Conservation (phyloP, 768 basidiomycete species). For the Tulasnella sp. region DNA sequence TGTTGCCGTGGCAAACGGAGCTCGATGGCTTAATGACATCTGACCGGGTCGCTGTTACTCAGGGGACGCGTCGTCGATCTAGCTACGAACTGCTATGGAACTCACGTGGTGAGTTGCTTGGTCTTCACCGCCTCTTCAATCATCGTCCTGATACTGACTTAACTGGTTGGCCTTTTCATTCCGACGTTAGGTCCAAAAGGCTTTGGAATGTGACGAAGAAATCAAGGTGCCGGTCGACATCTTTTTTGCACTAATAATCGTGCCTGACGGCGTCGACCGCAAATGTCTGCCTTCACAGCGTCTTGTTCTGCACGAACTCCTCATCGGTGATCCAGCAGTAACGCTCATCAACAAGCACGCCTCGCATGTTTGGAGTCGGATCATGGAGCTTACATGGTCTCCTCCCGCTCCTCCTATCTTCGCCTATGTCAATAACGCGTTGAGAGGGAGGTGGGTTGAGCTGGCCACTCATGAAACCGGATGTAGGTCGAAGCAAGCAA, state of each 20-base stretch:
- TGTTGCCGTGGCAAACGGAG: background rate
- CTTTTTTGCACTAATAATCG: no score
- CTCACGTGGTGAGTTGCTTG: conserved; percentile 53
- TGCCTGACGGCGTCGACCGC: background rate
- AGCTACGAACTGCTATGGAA: conserved; percentile 85
- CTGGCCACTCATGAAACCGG: conserved; percentile 89
- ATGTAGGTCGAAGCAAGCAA: conserved; percentile 44
- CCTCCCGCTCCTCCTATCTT: conserved; percentile 85
- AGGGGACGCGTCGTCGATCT: conserved; percentile 83
- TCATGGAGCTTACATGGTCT: conserved; percentile 88
- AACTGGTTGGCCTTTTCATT: background rate
- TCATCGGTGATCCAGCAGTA: conserved; percentile 78
- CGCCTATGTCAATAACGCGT: conserved; percentile 79
- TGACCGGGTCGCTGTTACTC: background rate
- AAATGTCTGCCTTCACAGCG: conserved; percentile 37
- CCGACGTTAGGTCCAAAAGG: conserved; percentile 59
- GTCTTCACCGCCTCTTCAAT: background rate
- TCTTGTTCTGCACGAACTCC: conserved; percentile 77
- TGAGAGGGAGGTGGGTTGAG: conserved; percentile 85
- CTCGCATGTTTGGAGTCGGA: conserved; percentile 88
- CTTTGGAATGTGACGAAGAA: conserved; percentile 86
- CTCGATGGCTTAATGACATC: background rate
- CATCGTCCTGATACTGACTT: background rate
- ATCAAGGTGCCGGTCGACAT: conserved; percentile 45
- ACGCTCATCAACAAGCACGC: conserved; percentile 89